Evolutionary conservation across 2,329 filamentous ascomycete genomes (phyloP).

Genomic region (Thermochaetoides dissita): DNA sequence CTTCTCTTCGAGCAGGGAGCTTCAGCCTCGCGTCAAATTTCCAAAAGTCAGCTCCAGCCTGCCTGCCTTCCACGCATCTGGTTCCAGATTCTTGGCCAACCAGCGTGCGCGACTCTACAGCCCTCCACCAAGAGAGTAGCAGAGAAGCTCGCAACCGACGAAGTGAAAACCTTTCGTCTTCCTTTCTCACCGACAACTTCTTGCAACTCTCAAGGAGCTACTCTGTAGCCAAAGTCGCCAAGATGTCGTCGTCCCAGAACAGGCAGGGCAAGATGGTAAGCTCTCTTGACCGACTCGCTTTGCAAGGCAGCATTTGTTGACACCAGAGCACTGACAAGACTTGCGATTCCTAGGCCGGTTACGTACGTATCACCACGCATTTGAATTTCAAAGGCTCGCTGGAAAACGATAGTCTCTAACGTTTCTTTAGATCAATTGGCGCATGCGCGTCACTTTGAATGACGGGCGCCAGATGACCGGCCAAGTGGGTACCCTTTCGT

Average conservation of each 20-base stretch:
- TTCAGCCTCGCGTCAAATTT: slow-evolving; percentile 29
- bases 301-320: slow-evolving; percentile 29
- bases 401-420: slow-evolving; percentile 4
- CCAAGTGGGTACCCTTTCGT: slow-evolving; percentile 5
- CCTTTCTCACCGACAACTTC: slow-evolving; percentile 25
- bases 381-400: too few relatives aligned
- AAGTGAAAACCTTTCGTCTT: slow-evolving; percentile 24
- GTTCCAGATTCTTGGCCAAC: slow-evolving; percentile 12
- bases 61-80: slow-evolving; percentile 19
- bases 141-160: slow-evolving; percentile 25
- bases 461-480: slow-evolving; percentile 90
- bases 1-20: background rate
- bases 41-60: slow-evolving; percentile 18
- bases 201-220: slow-evolving; percentile 29
- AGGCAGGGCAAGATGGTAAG: slow-evolving; percentile 99
- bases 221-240: slow-evolving; percentile 28
- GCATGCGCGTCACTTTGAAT: slow-evolving; percentile 91
- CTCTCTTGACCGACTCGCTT: slow-evolving; percentile 26
- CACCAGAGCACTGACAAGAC: slow-evolving; percentile 44
- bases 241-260: slow-evolving; percentile 53
- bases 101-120: slow-evolving; percentile 30
- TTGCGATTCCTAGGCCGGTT: slow-evolving; percentile 46
- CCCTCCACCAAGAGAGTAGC: slow-evolving; percentile 21
- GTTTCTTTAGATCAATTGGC: slow-evolving; percentile 77
- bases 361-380: slow-evolving; percentile 38